Conservation (phyloP, 2,329 filamentous ascomycete species). For the Talaromyces atroroseus region DNA sequence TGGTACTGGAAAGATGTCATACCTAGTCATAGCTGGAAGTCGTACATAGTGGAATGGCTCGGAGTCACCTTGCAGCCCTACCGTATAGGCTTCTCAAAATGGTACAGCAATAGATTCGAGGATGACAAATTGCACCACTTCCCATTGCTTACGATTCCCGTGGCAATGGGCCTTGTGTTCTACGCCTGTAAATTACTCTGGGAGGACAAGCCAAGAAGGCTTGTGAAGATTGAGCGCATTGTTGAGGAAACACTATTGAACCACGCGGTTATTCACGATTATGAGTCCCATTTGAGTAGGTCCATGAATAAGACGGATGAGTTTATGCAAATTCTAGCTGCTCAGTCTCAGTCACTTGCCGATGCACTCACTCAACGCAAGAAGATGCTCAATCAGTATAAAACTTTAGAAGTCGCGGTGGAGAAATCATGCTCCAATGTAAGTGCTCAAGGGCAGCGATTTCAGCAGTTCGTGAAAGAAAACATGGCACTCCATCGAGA, state of each 20-base stretch:
- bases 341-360: neutral
- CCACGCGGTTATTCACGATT: slow-evolving; percentile 3
- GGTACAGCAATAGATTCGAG: slow-evolving; percentile 8
- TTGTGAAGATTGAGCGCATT: neutral
- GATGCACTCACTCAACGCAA: neutral
- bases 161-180: neutral
- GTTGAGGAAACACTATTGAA: slow-evolving; percentile 6
- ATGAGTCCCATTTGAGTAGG: neutral
- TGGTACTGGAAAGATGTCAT: neutral
- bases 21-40: neutral
- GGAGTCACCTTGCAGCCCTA: neutral
- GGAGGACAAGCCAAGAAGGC: slow-evolving; percentile 1
- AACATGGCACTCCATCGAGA: neutral
- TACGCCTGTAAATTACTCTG: neutral
- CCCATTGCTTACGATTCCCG: neutral
- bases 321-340: neutral
- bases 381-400: neutral
- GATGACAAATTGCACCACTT: slow-evolving; percentile 5
- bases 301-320: neutral
- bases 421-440: neutral
- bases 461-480: neutral
- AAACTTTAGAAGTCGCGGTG: neutral
- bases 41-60: neutral
- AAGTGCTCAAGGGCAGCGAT: neutral
- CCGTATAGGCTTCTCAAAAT: neutral